Evolutionary conservation across 805 yeast genomes (phyloP).

Genomic region (Ogataea trehaloabstinens): DNA sequence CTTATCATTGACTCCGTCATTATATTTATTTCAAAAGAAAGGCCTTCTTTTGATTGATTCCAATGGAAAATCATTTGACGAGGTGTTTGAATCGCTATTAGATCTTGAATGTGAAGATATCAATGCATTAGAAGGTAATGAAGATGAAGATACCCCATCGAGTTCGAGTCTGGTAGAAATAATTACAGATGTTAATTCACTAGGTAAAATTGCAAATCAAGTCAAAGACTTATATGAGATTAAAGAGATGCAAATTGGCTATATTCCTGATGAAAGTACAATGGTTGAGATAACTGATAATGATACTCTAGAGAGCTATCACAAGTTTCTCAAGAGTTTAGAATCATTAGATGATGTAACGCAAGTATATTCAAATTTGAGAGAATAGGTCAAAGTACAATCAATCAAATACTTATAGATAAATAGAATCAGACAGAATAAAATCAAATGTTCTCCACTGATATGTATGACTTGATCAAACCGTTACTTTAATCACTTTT

Average conservation of each 20-base stretch:
- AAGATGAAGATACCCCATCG: slow-evolving; percentile 8
- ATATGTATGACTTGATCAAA: too few species aligned
- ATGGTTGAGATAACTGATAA: slow-evolving; percentile 52
- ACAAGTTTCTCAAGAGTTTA: slow-evolving; percentile 56
- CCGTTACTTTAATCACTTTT: slow-evolving; percentile 27
- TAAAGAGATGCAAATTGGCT: slow-evolving; percentile 70
- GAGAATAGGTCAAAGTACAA: slow-evolving; percentile 33
- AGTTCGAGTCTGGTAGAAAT: slow-evolving; percentile 40
- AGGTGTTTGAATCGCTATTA: slow-evolving; percentile 67
- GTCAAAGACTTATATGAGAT: slow-evolving; percentile 58
- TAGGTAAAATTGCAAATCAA: slow-evolving; percentile 58
- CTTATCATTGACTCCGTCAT: slow-evolving; percentile 65
- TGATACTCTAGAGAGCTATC: slow-evolving; percentile 49
- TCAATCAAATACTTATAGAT: slow-evolving; percentile 1
- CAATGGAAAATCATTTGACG: slow-evolving; percentile 46
- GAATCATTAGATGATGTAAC: slow-evolving; percentile 86
- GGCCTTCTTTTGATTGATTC: slow-evolving; percentile 66
- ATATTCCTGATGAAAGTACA: slow-evolving; percentile 60
- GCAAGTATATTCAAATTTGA: slow-evolving; percentile 70
- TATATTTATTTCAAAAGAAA: slow-evolving; percentile 70
- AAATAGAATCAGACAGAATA: too few species aligned
- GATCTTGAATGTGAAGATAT: slow-evolving; percentile 83
- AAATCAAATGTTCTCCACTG: too few species aligned
- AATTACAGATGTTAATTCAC: slow-evolving; percentile 60
- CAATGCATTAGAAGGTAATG: slow-evolving; percentile 24